Percentiles rank a stretch among this genome's conserved stretches.
These are phyloP conservation scores for Fusarium tricinctum DNA, from an alignment of 2,329 filamentous ascomycete genomes.

Conservation along the genomic window DNA sequence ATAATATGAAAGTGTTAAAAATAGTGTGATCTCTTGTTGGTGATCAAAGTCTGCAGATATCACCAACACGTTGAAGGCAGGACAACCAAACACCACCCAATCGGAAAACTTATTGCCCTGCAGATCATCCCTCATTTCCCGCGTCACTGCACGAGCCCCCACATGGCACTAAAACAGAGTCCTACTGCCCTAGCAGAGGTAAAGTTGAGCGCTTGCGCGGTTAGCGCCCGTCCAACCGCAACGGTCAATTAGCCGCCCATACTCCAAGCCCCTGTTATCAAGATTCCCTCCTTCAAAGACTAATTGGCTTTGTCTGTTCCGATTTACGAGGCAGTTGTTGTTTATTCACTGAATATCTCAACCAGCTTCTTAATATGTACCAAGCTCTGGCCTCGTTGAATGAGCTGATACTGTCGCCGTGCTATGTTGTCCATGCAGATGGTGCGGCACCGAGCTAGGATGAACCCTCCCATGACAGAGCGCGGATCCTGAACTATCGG, in stretches of 20 bases:
- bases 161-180: slow-evolving; percentile 8
- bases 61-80: slow-evolving; percentile 18
- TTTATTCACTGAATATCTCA: background rate
- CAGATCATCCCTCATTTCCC: slow-evolving; percentile 27
- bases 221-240: slow-evolving; percentile 28
- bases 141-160: slow-evolving; percentile 5
- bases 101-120: slow-evolving; percentile 23
- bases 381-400: background rate
- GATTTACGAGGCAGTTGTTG: background rate
- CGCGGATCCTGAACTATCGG: background rate
- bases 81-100: slow-evolving; percentile 10
- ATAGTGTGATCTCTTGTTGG: background rate
- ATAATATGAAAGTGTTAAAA: background rate
- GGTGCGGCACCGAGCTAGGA: slow-evolving; percentile 22
- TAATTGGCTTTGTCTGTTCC: background rate
- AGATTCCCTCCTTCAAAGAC: background rate
- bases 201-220: slow-evolving; percentile 20
- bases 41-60: background rate
- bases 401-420: slow-evolving; percentile 5
- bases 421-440: slow-evolving; percentile 21
- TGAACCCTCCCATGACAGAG: slow-evolving; percentile 9
- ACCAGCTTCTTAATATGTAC: background rate
- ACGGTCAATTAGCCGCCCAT: slow-evolving; percentile 26
- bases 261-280: background rate
- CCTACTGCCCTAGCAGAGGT: background rate